phyloP scores from a whole-genome alignment of 73 alveolate genomes.

The Paramecium tetraurelia region DNA sequence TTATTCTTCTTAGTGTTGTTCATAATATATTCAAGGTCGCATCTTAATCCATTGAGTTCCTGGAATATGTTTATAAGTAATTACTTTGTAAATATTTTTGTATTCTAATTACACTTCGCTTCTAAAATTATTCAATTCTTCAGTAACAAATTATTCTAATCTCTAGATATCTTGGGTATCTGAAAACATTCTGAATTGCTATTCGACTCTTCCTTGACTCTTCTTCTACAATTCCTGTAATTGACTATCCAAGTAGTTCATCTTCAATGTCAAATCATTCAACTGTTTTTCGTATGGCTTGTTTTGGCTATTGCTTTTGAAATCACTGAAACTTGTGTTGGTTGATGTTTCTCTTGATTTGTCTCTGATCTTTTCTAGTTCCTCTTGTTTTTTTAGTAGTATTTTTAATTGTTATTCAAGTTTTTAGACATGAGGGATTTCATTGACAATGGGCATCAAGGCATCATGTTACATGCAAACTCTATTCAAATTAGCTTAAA shows the following conservation, averaged over 20 bases:
- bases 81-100: slow-evolving; percentile 29
- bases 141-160: neutral
- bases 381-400: neutral
- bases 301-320: neutral
- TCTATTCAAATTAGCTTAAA: slow-evolving; percentile 11
- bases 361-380: neutral
- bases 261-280: neutral
- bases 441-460: neutral
- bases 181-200: neutral
- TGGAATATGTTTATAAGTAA: neutral
- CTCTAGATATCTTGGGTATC: neutral
- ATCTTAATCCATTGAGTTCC: slow-evolving; percentile 48
- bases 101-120: neutral
- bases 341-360: slow-evolving; percentile 34
- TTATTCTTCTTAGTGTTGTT: neutral
- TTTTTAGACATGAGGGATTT: neutral
- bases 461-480: slow-evolving; percentile 42
- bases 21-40: slow-evolving; percentile 26
- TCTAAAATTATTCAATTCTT: neutral
- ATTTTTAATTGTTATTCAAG: neutral
- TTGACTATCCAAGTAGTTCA: neutral
- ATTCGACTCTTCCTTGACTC: neutral
- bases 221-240: neutral
- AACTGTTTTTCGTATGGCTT: slow-evolving; percentile 24
- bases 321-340: slow-evolving; percentile 40